Evolutionary conservation across 495 filamentous ascomycete genomes (phyloP), one percentile per base, ranked within the genome.

Genomic region (Penicillium ucsense): DNA sequence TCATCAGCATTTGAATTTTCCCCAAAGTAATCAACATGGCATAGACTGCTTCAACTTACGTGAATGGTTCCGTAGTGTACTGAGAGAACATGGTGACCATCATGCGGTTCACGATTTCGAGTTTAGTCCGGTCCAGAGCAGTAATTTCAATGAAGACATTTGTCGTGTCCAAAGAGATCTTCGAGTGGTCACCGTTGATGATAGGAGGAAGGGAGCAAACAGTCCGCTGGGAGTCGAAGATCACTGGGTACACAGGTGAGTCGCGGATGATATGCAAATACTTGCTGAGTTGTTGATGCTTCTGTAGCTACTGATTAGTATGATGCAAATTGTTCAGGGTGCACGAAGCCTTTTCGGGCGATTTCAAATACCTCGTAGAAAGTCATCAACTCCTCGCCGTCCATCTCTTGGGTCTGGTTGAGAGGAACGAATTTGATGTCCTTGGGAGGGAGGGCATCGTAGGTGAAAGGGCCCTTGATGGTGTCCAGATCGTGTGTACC

Each of bases 121-220:
- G 79, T 71, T 99, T 99, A 6, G 92, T 99, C 64, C 84, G 82
- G 69, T 99, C 92, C 20, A 88, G 86, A n/a, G 89, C 92, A 20
- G 92, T 99, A 55, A 94, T 86, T 62, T 99, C 92, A 62, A 99
- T 91, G 71, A 97, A 88, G 60, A 97, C 76, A 64, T 97, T 96
- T 55, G 73, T 86, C 41, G 89, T 96, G 56, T 88, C 71, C 35
- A 95, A 70, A 2, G 78, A 87, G 60, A 99, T 97, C 72, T 97
- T 99, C 46, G 89, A 95, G 68, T 87, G 89, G 58, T 99, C 79
- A 51, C 89, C 81, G 68, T 99, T 99, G 75, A 99, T 99, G 61
- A 97, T 95, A 12, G 92, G 92, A 0, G 92, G 92, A 45, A 99
- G 74, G 28, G 91, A 96, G 71, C 89, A 94, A 41, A 97, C 88